A percentile compares a stretch with the other conserved stretches of the same genome.
Conservation (phyloP, 2,329 filamentous ascomycete species). For the Neopestalotiopsis sp. region DNA sequence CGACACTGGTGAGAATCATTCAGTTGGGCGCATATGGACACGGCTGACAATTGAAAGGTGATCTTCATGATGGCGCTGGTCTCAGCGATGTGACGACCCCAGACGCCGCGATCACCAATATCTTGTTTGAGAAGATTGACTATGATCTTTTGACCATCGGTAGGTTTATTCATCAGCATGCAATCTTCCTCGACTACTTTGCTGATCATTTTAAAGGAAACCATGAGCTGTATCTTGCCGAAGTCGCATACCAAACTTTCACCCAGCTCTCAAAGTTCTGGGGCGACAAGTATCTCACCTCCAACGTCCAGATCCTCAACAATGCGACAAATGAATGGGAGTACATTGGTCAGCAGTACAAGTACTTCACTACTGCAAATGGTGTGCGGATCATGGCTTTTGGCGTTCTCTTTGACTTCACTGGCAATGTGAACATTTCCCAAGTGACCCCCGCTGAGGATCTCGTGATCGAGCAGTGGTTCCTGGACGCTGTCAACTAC, state of each 20-base stretch:
- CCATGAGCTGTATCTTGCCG: constrained; percentile 69
- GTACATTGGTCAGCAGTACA: constrained; percentile 49
- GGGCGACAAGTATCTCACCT: constrained; percentile 51
- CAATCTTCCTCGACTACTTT: no score
- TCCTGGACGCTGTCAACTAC: constrained; percentile 59
- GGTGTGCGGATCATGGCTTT: constrained; percentile 52
- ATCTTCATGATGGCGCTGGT: constrained; percentile 71
- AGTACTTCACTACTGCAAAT: constrained; percentile 49
- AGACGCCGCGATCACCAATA: constrained; percentile 60
- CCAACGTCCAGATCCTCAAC: constrained; percentile 51
- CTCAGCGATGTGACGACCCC: constrained; percentile 64
- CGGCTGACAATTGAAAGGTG: constrained; percentile 37
- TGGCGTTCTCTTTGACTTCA: constrained; percentile 53
- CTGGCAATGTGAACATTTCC: constrained; percentile 65
- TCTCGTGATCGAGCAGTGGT: constrained; percentile 64
- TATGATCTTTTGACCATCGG: constrained; percentile 52
- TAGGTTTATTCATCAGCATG: constrained; percentile 13
- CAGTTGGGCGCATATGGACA: not conserved
- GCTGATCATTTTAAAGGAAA: constrained; percentile 46
- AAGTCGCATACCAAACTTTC: constrained; percentile 67
- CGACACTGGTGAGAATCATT: constrained; percentile 56
- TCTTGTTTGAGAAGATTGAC: constrained; percentile 47
- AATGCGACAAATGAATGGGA: constrained; percentile 43
- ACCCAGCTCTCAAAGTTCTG: constrained; percentile 63
- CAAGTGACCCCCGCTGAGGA: constrained; percentile 61